These are phyloP conservation scores for Cryphonectria japonica DNA, from an alignment of 2,329 filamentous ascomycete genomes.

Conservation along the genomic window DNA sequence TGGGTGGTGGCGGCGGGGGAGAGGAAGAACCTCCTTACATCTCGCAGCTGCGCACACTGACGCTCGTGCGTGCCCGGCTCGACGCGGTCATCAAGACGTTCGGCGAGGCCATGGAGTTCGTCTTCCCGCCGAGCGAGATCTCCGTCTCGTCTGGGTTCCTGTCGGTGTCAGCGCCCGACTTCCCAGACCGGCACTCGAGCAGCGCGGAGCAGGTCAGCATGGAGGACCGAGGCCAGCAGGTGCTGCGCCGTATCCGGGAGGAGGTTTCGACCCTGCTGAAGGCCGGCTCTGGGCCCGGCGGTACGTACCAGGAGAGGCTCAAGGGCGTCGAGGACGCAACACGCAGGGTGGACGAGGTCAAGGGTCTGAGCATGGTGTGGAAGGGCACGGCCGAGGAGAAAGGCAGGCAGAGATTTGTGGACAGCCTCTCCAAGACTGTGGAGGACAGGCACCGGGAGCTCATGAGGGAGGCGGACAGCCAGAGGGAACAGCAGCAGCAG, in stretches of 20 bases:
- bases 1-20: conserved; percentile 23
- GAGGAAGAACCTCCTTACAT: conserved; percentile 68
- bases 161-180: conserved; percentile 83
- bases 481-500: conserved; percentile 43
- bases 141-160: conserved; percentile 85
- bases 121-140: conserved; percentile 84
- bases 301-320: conserved; percentile 46
- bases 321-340: conserved; percentile 75
- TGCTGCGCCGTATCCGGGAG: conserved; percentile 69
- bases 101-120: conserved; percentile 94
- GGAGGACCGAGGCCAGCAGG: conserved; percentile 85
- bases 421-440: conserved; percentile 77
- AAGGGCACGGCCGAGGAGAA: conserved; percentile 95
- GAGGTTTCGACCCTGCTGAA: conserved; percentile 73
- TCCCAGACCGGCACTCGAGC: conserved; percentile 37
- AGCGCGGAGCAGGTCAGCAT: conserved; percentile 63
- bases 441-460: conserved; percentile 70
- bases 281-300: conserved; percentile 34
- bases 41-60: conserved; percentile 78
- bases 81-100: conserved; percentile 91
- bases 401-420: conserved; percentile 79
- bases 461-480: conserved; percentile 51
- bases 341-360: conserved; percentile 74
- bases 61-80: conserved; percentile 79
- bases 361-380: conserved; percentile 80